Evolutionary conservation across 345 rosid genomes (phyloP).

Genomic region (Sisymbrium irio): DNA sequence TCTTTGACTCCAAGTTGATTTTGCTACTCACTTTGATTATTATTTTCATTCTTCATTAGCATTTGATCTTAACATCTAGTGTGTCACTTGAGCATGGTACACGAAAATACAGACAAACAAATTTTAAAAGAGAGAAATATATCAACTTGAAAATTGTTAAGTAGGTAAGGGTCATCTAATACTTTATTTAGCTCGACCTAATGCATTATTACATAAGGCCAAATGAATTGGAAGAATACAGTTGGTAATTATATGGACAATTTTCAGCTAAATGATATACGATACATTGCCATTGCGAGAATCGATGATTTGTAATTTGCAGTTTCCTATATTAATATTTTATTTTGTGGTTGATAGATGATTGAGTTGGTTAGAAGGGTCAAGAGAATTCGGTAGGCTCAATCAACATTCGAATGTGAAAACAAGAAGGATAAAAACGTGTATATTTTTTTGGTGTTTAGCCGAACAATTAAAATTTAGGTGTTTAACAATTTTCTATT

Average conservation of each 20-base stretch:
- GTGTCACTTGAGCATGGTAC: not conserved
- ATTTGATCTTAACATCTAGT: not conserved
- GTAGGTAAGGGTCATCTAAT: slow-evolving; percentile 18
- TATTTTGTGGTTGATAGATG: slow-evolving; percentile 20
- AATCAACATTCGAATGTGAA: not conserved
- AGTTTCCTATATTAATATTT: not conserved
- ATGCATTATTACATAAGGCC: slow-evolving; percentile 30
- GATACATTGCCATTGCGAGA: not conserved
- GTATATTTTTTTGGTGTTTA: not conserved
- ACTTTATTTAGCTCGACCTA: slow-evolving; percentile 18
- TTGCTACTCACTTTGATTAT: not conserved
- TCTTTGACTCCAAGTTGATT: slow-evolving; percentile 11
- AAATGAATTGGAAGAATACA: not conserved
- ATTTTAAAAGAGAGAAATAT: not conserved
- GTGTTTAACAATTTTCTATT: not conserved
- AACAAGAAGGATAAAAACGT: not conserved
- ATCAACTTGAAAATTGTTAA: slow-evolving; percentile 2
- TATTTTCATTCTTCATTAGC: not conserved
- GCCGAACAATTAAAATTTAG: not conserved
- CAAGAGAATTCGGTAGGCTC: slow-evolving; percentile 15
- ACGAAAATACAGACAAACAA: not conserved
- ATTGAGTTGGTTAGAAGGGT: not conserved
- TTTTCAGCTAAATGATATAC: not conserved
- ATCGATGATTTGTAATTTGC: not conserved
- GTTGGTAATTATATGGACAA: not conserved